phyloP scores from a whole-genome alignment of 257 asterid species.

The Petrea volubilis region DNA sequence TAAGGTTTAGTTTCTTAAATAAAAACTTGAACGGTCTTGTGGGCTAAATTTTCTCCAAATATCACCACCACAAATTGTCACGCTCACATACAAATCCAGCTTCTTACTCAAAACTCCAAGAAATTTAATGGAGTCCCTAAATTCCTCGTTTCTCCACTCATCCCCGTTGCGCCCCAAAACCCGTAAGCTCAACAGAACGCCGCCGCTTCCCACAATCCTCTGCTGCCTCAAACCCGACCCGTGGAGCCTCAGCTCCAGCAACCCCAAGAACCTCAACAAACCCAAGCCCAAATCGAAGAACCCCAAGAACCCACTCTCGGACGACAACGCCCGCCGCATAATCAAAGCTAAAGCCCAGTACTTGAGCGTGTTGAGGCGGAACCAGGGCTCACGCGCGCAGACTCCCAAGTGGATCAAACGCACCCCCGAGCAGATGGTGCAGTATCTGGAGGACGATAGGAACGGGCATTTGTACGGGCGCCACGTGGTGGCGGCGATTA shows the following conservation, averaged over 20 bases:
- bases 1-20: too few relatives aligned
- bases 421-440: conserved; percentile 91
- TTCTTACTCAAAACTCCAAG: conserved; percentile 15
- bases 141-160: conserved; percentile 56
- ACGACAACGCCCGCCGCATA: conserved; percentile 92
- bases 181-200: conserved; percentile 26
- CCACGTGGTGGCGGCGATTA: conserved; percentile 91
- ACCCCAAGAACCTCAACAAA: conserved; percentile 42
- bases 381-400: conserved; percentile 85
- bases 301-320: conserved; percentile 78
- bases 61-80: conserved; percentile 13
- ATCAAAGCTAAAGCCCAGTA: conserved; percentile 87
- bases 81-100: background rate
- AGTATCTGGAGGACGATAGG: conserved; percentile 83
- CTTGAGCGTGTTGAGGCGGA: conserved; percentile 73
- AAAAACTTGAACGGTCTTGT: too few relatives aligned
- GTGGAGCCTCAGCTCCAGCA: conserved; percentile 86
- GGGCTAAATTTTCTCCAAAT: too few relatives aligned
- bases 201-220: conserved; percentile 29
- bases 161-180: conserved; percentile 29
- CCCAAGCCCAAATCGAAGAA: conserved; percentile 77
- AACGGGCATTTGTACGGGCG: conserved; percentile 82
- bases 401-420: conserved; percentile 92
- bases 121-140: conserved; percentile 61
- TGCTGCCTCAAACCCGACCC: conserved; percentile 83